Conservation (phyloP, 1,284 basidiomycete species). For the Calocybe gambosa region DNA sequence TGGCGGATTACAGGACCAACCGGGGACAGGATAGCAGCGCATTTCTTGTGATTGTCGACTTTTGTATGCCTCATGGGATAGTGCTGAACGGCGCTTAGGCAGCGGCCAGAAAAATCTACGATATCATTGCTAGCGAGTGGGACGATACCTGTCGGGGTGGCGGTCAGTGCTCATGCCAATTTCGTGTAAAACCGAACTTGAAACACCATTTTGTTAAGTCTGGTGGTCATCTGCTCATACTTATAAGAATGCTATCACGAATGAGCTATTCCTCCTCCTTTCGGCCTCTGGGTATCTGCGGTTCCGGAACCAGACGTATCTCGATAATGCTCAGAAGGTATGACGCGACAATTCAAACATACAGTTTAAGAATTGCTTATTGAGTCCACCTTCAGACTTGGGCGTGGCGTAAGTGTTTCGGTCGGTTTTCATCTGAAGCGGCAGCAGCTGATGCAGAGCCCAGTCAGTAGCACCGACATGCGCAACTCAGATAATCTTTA, state of each 20-base stretch:
- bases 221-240: constrained; percentile 51
- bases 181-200: background rate
- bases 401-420: constrained; percentile 37
- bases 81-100: constrained; percentile 20
- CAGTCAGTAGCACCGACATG: constrained; percentile 44
- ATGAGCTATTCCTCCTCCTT: constrained; percentile 45
- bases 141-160: constrained; percentile 38
- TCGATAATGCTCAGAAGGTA: constrained; percentile 42
- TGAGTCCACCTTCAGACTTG: constrained; percentile 24
- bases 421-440: background rate
- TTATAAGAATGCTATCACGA: constrained; percentile 56
- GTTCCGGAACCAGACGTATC: constrained; percentile 30
- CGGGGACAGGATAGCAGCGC: constrained; percentile 27
- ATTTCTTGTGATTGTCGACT: constrained; percentile 30
- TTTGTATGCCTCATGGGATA: background rate
- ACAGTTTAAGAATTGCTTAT: background rate
- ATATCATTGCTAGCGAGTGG: constrained; percentile 44
- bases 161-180: constrained; percentile 21
- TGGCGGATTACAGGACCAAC: constrained; percentile 41
- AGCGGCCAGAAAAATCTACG: constrained; percentile 40
- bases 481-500: constrained; percentile 41
- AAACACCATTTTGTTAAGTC: constrained; percentile 25
- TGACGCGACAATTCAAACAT: background rate
- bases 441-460: constrained; percentile 1
- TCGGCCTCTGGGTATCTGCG: constrained; percentile 43